These are phyloP conservation scores for Mimosa bimucronata DNA, from an alignment of 306 rosid genomes.

Conservation along the genomic window DNA sequence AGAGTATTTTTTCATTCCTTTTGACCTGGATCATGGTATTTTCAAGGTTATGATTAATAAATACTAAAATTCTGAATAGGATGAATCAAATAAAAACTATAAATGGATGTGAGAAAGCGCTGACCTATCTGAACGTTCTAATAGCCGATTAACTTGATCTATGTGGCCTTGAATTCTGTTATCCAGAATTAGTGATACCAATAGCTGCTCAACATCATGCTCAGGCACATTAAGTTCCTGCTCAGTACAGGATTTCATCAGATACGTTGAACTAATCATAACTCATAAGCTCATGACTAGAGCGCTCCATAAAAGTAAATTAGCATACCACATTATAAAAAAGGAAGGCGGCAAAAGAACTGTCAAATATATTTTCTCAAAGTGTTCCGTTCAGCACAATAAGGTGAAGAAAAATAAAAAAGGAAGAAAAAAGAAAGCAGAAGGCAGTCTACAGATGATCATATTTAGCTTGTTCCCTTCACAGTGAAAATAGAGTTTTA, in stretches of 20 bases:
- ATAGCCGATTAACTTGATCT: conserved; percentile 93
- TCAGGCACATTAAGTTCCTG: conserved; percentile 72
- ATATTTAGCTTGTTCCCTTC: neutral
- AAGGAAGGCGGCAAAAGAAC: neutral
- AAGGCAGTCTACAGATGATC: neutral
- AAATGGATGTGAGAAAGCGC: conserved; percentile 2
- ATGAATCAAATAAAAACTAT: neutral
- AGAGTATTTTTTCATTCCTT: conserved; percentile 92
- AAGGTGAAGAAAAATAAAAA: neutral
- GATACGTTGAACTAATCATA: conserved; percentile 9
- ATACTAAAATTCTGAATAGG: conserved; percentile 8
- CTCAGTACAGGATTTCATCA: conserved; percentile 24
- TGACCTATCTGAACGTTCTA: conserved; percentile 90
- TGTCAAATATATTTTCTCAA: neutral
- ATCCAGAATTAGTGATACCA: conserved; percentile 79
- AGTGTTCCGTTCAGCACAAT: neutral
- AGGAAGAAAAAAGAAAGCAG: neutral
- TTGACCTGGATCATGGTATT: conserved; percentile 60
- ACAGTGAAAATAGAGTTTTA: neutral
- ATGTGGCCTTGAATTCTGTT: conserved; percentile 95
- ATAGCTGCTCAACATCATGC: conserved; percentile 67
- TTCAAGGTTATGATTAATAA: conserved; percentile 27
- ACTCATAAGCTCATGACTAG: neutral
- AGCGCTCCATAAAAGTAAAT: neutral
- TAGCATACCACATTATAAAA: neutral